phyloP scores from a whole-genome alignment of 176 grass and related monocot species.

The Bolboschoenus planiculmis region DNA sequence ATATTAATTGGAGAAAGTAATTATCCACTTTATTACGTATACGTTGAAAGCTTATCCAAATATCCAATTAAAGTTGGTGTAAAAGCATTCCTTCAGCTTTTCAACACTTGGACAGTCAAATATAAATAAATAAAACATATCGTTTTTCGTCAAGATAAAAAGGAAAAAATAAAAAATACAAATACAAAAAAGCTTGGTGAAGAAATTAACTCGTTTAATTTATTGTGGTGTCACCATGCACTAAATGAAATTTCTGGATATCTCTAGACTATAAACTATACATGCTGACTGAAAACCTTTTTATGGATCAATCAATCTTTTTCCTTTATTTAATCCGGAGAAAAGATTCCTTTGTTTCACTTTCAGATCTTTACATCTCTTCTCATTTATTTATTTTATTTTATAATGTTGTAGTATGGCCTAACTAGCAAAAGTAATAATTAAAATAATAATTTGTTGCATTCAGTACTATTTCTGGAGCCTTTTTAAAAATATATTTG shows the following conservation, averaged over 20 bases:
- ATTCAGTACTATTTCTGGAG: no score
- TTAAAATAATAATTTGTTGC: neutral
- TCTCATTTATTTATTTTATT: neutral
- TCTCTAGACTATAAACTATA: neutral
- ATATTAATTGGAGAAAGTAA: neutral
- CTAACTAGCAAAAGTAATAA: neutral
- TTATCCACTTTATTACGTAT: neutral
- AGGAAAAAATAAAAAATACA: neutral
- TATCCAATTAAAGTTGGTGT: neutral
- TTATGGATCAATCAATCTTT: neutral
- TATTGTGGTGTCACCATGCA: neutral
- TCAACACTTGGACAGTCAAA: constrained; percentile 6
- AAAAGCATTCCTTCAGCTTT: constrained; percentile 13
- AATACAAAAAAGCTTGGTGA: no score
- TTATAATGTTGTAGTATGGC: neutral
- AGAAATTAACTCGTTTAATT: neutral
- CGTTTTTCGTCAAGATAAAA: constrained; percentile 9
- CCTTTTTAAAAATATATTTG: neutral
- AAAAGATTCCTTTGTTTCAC: constrained; percentile 11
- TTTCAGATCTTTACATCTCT: neutral
- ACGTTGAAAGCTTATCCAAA: constrained; percentile 3
- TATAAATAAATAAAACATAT: neutral
- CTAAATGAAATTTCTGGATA: constrained; percentile 8
- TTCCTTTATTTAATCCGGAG: neutral
- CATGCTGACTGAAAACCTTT: neutral